phyloP scores from a whole-genome alignment of 371 early-diverging fungal genomes.

The Saksenaea oblongispora region DNA sequence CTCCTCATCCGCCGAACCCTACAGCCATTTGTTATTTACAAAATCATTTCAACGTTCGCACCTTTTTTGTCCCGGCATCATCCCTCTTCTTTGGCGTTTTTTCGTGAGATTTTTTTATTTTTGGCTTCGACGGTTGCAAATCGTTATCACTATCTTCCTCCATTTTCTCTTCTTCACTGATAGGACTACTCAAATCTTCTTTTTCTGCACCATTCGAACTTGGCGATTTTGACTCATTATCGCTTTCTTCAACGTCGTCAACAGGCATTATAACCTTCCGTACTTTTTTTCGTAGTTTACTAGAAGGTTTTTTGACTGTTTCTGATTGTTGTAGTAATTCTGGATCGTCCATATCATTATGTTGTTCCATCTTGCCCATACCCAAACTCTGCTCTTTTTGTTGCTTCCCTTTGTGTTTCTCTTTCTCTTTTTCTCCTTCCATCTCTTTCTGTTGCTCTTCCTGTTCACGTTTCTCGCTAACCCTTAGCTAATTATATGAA shows the following conservation, averaged over 20 bases:
- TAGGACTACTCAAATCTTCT: no score
- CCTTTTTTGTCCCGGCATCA: not conserved
- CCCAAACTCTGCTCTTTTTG: conserved; percentile 1
- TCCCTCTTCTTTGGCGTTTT: conserved; percentile 1
- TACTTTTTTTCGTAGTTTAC: not conserved
- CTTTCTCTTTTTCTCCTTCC: conserved; percentile 8
- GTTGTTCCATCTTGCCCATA: not conserved
- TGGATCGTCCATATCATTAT: not conserved
- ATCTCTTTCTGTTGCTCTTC: conserved; percentile 1
- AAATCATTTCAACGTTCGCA: not conserved
- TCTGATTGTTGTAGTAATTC: not conserved
- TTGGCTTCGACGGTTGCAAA: no score
- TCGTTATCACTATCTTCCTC: no score
- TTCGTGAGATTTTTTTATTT: conserved; percentile 5
- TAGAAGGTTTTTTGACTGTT: not conserved
- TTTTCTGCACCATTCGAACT: no score
- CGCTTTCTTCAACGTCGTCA: conserved; percentile 4
- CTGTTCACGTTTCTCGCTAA: not conserved
- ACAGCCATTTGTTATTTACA: not conserved
- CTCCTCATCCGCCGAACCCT: conserved; percentile 22
- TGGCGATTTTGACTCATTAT: not conserved
- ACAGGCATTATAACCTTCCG: not conserved
- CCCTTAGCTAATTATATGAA: not conserved
- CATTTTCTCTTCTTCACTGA: no score
- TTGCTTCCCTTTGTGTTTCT: conserved; percentile 6